These are phyloP conservation scores for Solanum stenotomum DNA, from an alignment of 257 asterid species.

Conservation along the genomic window DNA sequence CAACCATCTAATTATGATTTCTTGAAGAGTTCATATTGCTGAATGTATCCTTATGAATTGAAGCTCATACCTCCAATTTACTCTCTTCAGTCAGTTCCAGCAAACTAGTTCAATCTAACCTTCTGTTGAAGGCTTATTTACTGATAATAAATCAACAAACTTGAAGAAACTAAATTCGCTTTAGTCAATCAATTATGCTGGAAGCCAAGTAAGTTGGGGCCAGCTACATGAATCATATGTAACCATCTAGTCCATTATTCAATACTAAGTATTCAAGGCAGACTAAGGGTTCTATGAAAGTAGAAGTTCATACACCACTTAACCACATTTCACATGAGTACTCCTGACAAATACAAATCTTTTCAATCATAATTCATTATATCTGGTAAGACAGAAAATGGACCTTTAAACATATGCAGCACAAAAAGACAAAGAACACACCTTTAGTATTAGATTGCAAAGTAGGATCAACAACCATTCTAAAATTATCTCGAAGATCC, in stretches of 20 bases:
- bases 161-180: background rate
- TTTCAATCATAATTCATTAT: background rate
- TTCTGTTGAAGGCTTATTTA: background rate
- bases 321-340: background rate
- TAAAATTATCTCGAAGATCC: conserved; percentile 86
- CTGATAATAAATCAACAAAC: background rate
- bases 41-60: background rate
- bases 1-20: background rate
- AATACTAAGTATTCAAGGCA: background rate
- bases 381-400: background rate
- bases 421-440: conserved; percentile 7
- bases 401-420: conserved; percentile 1
- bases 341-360: background rate
- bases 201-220: background rate
- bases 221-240: background rate
- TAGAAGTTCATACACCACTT: too few species aligned
- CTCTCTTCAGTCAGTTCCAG: background rate
- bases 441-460: conserved; percentile 43
- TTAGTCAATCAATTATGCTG: background rate
- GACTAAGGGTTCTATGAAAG: background rate
- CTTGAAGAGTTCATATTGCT: background rate
- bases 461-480: conserved; percentile 68
- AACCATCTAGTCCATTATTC: background rate
- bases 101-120: background rate
- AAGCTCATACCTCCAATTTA: background rate